A percentile compares a stretch with the other conserved stretches of the same genome.
Conservation (phyloP, 2,329 filamentous ascomycete genomes). For the Pestalotiopsis sp. region DNA sequence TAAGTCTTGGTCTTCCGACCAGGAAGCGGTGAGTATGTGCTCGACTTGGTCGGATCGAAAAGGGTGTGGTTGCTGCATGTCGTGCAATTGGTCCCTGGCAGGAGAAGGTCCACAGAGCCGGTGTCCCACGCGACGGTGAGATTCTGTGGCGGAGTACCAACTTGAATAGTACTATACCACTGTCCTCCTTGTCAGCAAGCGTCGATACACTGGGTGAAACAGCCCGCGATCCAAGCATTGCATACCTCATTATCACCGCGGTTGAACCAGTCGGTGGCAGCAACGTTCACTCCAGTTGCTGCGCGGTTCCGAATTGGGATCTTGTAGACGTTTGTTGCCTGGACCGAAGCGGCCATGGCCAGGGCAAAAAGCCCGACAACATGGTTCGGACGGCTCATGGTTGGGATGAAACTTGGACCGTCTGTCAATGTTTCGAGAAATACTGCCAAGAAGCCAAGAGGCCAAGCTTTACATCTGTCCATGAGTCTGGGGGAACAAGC, state of each 20-base stretch:
- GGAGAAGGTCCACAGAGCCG: conserved; percentile 29
- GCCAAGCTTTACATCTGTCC: background rate
- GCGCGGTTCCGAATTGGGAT: conserved; percentile 1
- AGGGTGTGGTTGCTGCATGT: conserved; percentile 24
- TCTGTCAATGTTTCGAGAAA: background rate
- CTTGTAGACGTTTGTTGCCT: background rate
- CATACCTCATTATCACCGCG: conserved; percentile 6
- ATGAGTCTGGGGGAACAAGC: background rate
- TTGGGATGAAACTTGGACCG: background rate
- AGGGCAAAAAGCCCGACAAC: background rate
- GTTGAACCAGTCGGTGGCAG: conserved; percentile 6
- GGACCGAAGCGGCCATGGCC: background rate
- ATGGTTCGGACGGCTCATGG: background rate
- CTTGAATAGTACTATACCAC: conserved; percentile 17
- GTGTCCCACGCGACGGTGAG: conserved; percentile 36
- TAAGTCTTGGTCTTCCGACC: conserved; percentile 16
- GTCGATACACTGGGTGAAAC: background rate
- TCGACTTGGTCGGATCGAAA: conserved; percentile 31
- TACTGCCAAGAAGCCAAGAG: background rate
- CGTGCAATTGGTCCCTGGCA: conserved; percentile 31
- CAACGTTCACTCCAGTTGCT: background rate
- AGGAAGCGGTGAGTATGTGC: conserved; percentile 28
- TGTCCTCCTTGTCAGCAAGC: background rate
- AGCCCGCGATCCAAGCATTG: background rate
- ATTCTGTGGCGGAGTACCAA: conserved; percentile 25